phyloP scores from a whole-genome alignment of 1,284 basidiomycete genomes.

The Trichosporon asahii region DNA sequence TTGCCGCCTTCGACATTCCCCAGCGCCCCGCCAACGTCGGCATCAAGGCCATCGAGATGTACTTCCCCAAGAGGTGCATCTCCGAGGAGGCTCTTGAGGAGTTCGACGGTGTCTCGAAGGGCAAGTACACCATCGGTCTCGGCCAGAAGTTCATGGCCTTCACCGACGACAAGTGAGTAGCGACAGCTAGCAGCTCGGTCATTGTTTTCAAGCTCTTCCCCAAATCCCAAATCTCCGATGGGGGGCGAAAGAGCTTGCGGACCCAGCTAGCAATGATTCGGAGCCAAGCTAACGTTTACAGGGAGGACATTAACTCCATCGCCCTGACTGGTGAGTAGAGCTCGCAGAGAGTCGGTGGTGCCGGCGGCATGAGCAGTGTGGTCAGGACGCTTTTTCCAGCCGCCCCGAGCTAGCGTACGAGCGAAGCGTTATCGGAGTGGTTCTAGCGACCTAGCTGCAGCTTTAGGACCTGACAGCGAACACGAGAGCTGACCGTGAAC shows the following conservation, averaged over 20 bases:
- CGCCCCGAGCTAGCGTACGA: background rate
- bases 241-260: background rate
- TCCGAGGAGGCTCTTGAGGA: constrained; percentile 92
- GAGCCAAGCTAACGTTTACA: constrained; percentile 14
- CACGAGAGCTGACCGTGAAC: constrained; percentile 29
- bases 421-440: background rate
- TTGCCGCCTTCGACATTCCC: constrained; percentile 45
- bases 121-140: constrained; percentile 99
- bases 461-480: background rate
- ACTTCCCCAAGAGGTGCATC: constrained; percentile 91
- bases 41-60: constrained; percentile 86
- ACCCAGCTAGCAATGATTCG: background rate
- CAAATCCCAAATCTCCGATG: background rate
- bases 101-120: constrained; percentile 91
- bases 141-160: constrained; percentile 98
- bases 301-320: constrained; percentile 98
- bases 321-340: constrained; percentile 71
- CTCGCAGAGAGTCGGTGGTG: background rate
- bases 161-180: constrained; percentile 73
- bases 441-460: background rate
- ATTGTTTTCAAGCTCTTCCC: background rate
- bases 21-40: constrained; percentile 84
- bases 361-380: background rate
- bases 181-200: background rate
- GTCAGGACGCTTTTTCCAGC: background rate